phyloP scores from a whole-genome alignment of 148 eudicot species.

The Nyssa sinensis region DNA sequence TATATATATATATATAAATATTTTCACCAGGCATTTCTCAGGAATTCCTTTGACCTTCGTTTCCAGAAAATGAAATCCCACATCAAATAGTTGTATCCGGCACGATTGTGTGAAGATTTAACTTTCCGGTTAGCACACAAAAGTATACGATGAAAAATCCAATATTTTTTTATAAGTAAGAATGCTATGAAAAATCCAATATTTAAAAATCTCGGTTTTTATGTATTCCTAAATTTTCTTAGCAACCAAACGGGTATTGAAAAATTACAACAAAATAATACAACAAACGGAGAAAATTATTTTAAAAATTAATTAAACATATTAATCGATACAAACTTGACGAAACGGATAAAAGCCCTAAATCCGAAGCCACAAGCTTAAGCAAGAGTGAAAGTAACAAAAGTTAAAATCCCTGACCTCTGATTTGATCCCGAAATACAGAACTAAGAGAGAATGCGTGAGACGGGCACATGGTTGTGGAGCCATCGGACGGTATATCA shows the following conservation, averaged over 20 bases:
- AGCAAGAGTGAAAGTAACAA: not conserved
- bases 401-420: not conserved
- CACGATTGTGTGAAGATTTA: not conserved
- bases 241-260: not conserved
- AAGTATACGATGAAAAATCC: not conserved
- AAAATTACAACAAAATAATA: too few relatives aligned
- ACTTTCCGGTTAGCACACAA: too few relatives aligned
- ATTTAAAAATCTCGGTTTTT: too few relatives aligned
- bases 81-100: not conserved
- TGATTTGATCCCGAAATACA: constrained; percentile 11
- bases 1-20: too few relatives aligned
- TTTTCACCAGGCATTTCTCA: too few relatives aligned
- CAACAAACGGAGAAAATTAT: too few relatives aligned
- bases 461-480: not conserved
- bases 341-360: not conserved
- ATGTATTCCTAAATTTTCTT: not conserved
- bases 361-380: not conserved
- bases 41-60: too few relatives aligned
- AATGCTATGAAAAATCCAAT: not conserved
- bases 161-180: too few relatives aligned
- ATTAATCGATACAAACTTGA: not conserved
- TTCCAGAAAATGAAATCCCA: not conserved
- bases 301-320: not conserved
- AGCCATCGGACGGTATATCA: constrained; percentile 6
- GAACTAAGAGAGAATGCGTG: constrained; percentile 1